Percentiles rank a stretch among this genome's conserved stretches.
These are phyloP conservation scores for Ceratocystis harringtonii DNA, from an alignment of 2,329 filamentous ascomycete genomes.

Conservation along the genomic window DNA sequence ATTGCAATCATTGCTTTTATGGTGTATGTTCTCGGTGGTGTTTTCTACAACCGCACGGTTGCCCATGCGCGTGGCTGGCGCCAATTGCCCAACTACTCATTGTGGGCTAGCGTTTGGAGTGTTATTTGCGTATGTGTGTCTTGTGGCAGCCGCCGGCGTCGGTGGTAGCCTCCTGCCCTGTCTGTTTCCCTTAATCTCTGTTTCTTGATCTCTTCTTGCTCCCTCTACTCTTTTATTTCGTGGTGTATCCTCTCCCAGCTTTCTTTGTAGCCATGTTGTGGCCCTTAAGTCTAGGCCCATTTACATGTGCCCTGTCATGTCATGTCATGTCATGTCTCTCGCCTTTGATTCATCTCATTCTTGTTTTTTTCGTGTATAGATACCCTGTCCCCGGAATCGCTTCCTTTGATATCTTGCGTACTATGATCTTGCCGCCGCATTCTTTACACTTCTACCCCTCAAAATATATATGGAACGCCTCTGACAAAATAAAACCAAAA, in stretches of 20 bases:
- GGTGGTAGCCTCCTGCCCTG: constrained; percentile 11
- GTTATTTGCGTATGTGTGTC: constrained; percentile 16
- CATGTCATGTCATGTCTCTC: neutral
- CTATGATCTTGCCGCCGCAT: neutral
- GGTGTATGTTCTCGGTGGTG: constrained; percentile 81
- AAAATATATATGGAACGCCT: neutral
- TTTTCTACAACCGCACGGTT: constrained; percentile 90
- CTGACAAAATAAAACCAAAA: neutral
- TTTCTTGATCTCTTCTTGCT: constrained; percentile 1
- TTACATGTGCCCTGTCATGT: neutral
- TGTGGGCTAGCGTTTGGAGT: constrained; percentile 71
- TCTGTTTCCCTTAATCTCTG: neutral
- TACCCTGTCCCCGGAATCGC: neutral
- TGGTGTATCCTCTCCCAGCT: neutral
- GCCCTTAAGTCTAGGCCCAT: neutral
- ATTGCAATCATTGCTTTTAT: constrained; percentile 64
- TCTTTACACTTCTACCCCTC: neutral
- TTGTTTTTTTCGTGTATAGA: neutral
- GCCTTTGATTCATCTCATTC: neutral
- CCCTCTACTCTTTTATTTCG: constrained; percentile 2
- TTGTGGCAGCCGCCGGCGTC: constrained; percentile 14
- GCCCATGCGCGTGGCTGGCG: constrained; percentile 90
- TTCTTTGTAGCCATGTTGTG: constrained; percentile 8
- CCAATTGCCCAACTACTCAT: constrained; percentile 82
- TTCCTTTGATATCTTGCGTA: too few species aligned